Evolutionary conservation across 1,284 basidiomycete species (phyloP), one percentile per base, ranked within the genome.

Genomic region (Mycosarcoma mackinlayi): DNA sequence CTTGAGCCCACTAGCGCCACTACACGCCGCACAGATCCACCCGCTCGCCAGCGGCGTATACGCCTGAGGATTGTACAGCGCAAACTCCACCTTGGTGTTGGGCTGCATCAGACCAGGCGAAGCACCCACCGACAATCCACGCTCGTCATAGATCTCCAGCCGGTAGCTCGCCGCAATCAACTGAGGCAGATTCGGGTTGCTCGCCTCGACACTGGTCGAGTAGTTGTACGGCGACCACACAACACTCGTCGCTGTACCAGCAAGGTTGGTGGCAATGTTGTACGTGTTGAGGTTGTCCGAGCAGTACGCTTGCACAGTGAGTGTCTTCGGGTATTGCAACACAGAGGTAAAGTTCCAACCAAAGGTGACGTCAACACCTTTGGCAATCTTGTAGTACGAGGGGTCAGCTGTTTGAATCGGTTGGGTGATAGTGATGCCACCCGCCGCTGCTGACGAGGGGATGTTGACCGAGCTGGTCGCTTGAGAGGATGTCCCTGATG

Each of bases 311-410:
- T 75, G 71, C 16, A 82, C 73, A 16, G 63, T 76, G 14, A 82
- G 61, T 13, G 62, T 62, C 8, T 44, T 31, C 2, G 79, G 79
- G 24, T 73, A 73, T 19, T 65, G 56, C 11, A 78, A 39, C 19
- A 82, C 71, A 4, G 71, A 77, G 25, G 80, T 82, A 45, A 79
- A 81, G 60, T 78, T 77, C 80, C 80, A 82, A 11, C 76, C 80
- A 21, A 82, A 82, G 0, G 80, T 82, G 55, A 81, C 74, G 27
- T 60, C 55, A 31, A 74, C 77, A 16, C 76, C 77, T 13, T 51
- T 53, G 3, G 77, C 79, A 19, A 82, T 79, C 71, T 82, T 82
- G 77, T 81, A 82, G 61, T 77, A 82, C 14, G 79, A 81, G 0
- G 73, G 53, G 16, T 76, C 71, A 6, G 77, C 78, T 2, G 78